Conservation (phyloP, 139 green algal genomes). For the Tetraselmis chui region DNA sequence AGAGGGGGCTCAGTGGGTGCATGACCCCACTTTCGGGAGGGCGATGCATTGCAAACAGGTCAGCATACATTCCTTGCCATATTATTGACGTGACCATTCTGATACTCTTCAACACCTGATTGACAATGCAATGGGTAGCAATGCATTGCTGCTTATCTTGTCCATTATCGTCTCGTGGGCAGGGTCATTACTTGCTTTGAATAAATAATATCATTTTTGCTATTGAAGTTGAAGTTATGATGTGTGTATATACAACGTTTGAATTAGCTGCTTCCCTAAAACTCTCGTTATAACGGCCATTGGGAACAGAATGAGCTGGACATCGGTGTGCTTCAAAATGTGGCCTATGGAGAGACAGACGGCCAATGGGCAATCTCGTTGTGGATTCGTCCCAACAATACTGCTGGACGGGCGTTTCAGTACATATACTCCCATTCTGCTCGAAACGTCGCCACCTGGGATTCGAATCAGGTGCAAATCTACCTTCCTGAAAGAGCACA, state of each 20-base stretch:
- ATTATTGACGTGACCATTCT: no score
- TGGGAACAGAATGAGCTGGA: background rate
- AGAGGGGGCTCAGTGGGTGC: background rate
- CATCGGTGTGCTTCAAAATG: constrained; percentile 16
- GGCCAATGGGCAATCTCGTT: constrained; percentile 9
- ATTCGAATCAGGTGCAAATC: constrained; percentile 32
- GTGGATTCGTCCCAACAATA: constrained; percentile 2
- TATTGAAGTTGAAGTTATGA: no score
- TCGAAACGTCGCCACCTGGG: background rate
- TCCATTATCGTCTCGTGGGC: no score
- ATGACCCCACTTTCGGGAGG: background rate
- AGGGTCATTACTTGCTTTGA: no score
- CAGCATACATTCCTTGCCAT: no score
- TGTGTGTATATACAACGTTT: no score
- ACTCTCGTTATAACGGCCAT: no score
- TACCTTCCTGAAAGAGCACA: constrained; percentile 33
- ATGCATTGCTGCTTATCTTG: no score
- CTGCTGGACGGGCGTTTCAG: constrained; percentile 9
- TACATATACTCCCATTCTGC: constrained; percentile 24
- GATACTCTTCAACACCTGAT: no score
- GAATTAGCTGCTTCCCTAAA: no score
- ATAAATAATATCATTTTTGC: no score
- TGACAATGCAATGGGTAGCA: no score
- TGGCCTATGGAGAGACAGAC: constrained; percentile 23
- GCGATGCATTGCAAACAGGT: background rate